Base-by-base conservation (phyloP, 495 filamentous ascomycete species). In the Staphylotrichum longicolle region DNA sequence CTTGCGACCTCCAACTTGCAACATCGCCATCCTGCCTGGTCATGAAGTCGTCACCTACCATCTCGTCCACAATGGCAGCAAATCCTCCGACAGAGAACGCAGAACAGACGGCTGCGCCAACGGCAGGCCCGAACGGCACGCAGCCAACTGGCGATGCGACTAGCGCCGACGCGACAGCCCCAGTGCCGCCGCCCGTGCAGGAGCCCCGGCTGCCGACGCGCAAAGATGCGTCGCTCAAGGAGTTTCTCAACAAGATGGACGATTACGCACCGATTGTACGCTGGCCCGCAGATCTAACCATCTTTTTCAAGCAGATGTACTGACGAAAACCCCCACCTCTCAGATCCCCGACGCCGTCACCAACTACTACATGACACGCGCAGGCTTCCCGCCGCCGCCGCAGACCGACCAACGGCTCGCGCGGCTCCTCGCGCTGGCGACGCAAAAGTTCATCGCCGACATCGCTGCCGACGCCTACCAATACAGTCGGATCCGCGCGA, bases 321-420 rank as follows among this genome's bases (percentile, higher is more conserved):
- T 27, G 20, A 27, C 20, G 20, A 27, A 27, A 27, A 27, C 20
- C 20, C 20, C 20, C 20, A 27, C 20, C 20, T 39, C 10, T 10
- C 68, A 98, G 93, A 98, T 98, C 64, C 94, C 94, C 51, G 94
- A 98, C 74, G 94, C 94, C 10, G 93, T 98, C 37, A 98, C 92
- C 66, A 87, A 94, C 68, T 96, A 97, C 82, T 98, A 98, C 82
- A 91, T 98, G 75, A 93, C 93, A 14, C 87, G 94, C 66, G 91
- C 91, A 69, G 94, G 94, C 57, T 89, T 97, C 9, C 91, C 93
- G 15, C 92, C 94, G 5, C 88, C 91, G 20, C 90, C 90, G 20
- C 83, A 89, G 68, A 96, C 92, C 8, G 89, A 96, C 62, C 86
- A 86, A 34, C 90, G 89, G 54, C 88, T 98, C 27, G 89, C 93